Evolutionary conservation across 2,329 filamentous ascomycete species (phyloP).

Genomic region (Fusarium albosuccineum): DNA sequence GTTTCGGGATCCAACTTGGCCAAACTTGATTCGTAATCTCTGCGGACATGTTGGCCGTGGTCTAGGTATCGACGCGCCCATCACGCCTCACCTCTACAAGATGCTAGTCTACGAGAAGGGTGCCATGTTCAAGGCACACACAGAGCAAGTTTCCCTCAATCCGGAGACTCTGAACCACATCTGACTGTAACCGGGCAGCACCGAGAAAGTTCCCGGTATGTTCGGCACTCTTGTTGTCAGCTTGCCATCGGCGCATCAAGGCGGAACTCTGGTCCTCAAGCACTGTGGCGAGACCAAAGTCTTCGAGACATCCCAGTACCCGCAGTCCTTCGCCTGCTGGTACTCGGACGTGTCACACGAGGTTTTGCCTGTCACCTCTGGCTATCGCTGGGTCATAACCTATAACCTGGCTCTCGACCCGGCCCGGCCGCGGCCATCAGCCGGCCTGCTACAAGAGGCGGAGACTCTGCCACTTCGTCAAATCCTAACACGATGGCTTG

Average conservation of each 20-base stretch:
- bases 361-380: conserved; percentile 60
- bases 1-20: conserved; percentile 53
- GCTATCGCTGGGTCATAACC: conserved; percentile 64
- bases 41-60: conserved; percentile 41
- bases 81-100: conserved; percentile 58
- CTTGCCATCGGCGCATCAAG: conserved; percentile 62
- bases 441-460: conserved; percentile 12
- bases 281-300: conserved; percentile 52
- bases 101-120: conserved; percentile 64
- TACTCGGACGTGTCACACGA: conserved; percentile 67
- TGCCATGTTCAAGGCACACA: conserved; percentile 62
- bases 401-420: conserved; percentile 61
- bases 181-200: conserved; percentile 43
- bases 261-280: conserved; percentile 59
- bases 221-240: conserved; percentile 64
- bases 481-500: conserved; percentile 47
- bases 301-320: conserved; percentile 48
- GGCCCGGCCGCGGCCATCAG: conserved; percentile 37
- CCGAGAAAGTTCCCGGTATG: conserved; percentile 61
- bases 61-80: conserved; percentile 49
- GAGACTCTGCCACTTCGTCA: conserved; percentile 32
- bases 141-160: conserved; percentile 49
- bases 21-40: conserved; percentile 38
- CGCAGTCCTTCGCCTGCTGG: conserved; percentile 51
- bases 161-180: background rate